These are phyloP conservation scores for Beauveria rudraprayagi DNA, from an alignment of 2,329 filamentous ascomycete species.

Conservation along the genomic window DNA sequence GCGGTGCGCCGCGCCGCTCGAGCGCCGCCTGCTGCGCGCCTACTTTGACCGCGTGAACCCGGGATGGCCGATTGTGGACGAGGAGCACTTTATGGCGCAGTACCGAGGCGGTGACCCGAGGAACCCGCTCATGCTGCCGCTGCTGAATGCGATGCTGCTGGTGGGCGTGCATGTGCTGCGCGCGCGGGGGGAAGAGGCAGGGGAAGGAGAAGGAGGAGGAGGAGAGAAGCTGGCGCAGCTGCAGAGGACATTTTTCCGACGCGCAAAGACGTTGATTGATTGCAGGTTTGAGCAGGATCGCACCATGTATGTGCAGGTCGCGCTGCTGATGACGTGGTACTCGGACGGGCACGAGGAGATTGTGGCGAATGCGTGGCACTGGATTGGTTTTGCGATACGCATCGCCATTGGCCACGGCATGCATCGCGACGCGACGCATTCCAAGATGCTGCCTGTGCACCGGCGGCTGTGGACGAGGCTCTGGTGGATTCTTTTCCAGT, in stretches of 20 bases:
- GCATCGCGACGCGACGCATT: conserved; percentile 30
- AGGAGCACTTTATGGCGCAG: conserved; percentile 41
- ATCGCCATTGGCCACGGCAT: conserved; percentile 48
- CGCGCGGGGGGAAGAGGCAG: conserved; percentile 15
- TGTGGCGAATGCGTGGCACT: conserved; percentile 42
- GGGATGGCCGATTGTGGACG: conserved; percentile 43
- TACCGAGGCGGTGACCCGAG: conserved; percentile 37
- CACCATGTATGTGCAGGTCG: conserved; percentile 44
- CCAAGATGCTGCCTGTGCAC: conserved; percentile 21
- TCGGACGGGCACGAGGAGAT: conserved; percentile 48
- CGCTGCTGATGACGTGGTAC: conserved; percentile 47
- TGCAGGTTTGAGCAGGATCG: conserved; percentile 45
- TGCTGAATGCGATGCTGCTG: conserved; percentile 42
- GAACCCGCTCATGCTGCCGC: conserved; percentile 36
- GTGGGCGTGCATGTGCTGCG: conserved; percentile 43
- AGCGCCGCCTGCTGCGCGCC: conserved; percentile 40
- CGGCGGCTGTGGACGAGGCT: conserved; percentile 30
- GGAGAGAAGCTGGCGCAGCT: conserved; percentile 4
- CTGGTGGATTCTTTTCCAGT: conserved; percentile 34
- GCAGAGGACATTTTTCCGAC: conserved; percentile 41
- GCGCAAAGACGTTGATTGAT: conserved; percentile 46
- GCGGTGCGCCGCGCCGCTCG: conserved; percentile 32
- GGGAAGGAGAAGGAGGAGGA: neutral
- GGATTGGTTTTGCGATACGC: conserved; percentile 44
- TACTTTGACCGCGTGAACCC: conserved; percentile 44